Evolutionary conservation across 176 grass and related monocot genomes (phyloP), one percentile per base, ranked within the genome.

Genomic region (Avena sativa): DNA sequence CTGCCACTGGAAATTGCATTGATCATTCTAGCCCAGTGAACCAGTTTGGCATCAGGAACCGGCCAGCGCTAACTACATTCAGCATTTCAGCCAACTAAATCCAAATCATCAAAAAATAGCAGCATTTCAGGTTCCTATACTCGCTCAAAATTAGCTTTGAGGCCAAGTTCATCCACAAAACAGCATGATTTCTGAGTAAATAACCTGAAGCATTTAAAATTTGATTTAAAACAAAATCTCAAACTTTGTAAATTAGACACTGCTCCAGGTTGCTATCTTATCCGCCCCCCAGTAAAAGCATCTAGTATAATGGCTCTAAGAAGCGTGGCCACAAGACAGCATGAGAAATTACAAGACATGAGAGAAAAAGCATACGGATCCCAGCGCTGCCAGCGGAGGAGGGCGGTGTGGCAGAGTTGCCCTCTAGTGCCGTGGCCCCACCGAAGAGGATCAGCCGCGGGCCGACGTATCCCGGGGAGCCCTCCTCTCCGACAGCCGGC

Each of bases 371-470:
- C 94, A 83, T 99, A 99, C 94, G 97, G 69, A 99, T 99, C 81
- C 97, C 97, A 5, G 94, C 94, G 85, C 91, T 97, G 51, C 92
- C 97, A 12, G 86, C 94, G 9, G 97, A 81, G 5, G 97, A 92
- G 5, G 94, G 92, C 7, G 97, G 94, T 1, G 91, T 89, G 57
- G 97, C 91, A 1, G 97, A 97, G 87, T 97, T 99, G 49, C 97
- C 97, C 88, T 99, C 97, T 9, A 99, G 92, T 0, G 97, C 94
- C 0, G 97, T 99, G 21, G 97, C 97, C 1, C 97, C 97, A 11
- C 97, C 97, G 36, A 99, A 99, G 20, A 99, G 84, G 82, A 99
- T 90, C 19, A 99, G 86, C 21, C 97, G 76, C 20, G 92, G 94
- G 1, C 94, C 94, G 44, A 95, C 87, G 87, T 99, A 93, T 14